These are phyloP conservation scores for Trichosporon sp. DNA, from an alignment of 1,284 basidiomycete genomes.

Conservation along the genomic window DNA sequence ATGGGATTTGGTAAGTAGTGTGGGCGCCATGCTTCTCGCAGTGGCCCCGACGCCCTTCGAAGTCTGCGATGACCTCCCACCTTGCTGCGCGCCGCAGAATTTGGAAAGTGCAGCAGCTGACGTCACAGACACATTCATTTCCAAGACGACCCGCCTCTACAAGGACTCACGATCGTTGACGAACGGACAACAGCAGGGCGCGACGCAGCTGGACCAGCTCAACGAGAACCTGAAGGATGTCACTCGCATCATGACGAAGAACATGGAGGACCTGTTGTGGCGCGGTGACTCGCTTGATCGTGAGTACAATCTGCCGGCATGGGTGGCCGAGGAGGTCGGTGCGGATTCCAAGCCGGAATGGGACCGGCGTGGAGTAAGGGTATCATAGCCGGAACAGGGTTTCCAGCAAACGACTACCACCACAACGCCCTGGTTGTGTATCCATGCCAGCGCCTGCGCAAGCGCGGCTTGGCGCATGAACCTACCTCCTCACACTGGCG, in stretches of 20 bases:
- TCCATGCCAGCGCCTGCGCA: neutral
- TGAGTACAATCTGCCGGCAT: constrained; percentile 8
- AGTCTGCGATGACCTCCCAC: no score
- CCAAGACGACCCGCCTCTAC: constrained; percentile 91
- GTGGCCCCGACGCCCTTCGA: neutral
- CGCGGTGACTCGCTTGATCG: constrained; percentile 52
- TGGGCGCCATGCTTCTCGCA: neutral
- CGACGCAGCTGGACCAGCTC: constrained; percentile 67
- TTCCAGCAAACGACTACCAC: neutral
- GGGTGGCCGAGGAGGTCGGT: no score
- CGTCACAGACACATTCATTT: constrained; percentile 87
- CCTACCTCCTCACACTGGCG: no score
- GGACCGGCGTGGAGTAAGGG: neutral
- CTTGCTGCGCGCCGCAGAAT: no score
- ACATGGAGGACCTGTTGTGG: constrained; percentile 94
- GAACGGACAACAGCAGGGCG: constrained; percentile 42
- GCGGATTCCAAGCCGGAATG: no score
- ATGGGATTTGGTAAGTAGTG: constrained; percentile 77
- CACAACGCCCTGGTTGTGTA: neutral
- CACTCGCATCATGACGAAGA: constrained; percentile 99
- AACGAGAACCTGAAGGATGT: constrained; percentile 97
- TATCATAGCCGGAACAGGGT: neutral
- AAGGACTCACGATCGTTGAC: constrained; percentile 80
- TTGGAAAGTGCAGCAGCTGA: neutral
- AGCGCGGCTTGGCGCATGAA: no score